Conservation (phyloP, 345 rosid species). For the Citrus inodora region DNA sequence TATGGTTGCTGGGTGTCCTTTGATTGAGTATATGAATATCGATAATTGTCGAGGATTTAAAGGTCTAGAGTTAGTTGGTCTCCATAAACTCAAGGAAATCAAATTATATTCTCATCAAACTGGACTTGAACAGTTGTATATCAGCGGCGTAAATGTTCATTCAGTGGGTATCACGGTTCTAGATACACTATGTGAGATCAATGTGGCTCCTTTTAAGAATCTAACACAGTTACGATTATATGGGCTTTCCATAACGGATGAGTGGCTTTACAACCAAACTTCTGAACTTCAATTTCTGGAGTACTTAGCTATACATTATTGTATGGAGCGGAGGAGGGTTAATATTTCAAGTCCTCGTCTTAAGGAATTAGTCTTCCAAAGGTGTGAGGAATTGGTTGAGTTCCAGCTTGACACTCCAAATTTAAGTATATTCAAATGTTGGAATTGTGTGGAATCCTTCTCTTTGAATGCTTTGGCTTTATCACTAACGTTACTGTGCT, state of each 20-base stretch:
- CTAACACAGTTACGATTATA: background rate
- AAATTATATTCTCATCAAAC: background rate
- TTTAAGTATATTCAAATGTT: background rate
- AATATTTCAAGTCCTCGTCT: background rate
- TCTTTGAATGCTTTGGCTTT: background rate
- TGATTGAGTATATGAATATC: background rate
- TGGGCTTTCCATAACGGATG: background rate
- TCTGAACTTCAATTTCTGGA: background rate
- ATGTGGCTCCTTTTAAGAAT: background rate
- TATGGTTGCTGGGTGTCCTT: background rate
- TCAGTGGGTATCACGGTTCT: accelerated
- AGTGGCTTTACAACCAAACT: background rate
- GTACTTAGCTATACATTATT: background rate
- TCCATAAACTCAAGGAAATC: background rate
- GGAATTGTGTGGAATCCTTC: background rate
- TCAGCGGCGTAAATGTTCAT: background rate
- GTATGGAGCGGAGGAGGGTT: background rate
- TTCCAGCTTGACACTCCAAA: background rate
- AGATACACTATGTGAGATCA: background rate
- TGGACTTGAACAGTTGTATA: background rate
- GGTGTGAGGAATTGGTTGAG: background rate
- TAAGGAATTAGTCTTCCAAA: background rate
- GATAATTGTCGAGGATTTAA: background rate
- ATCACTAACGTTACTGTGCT: background rate
- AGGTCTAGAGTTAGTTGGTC: background rate